Evolutionary conservation across 129 eudicot species (phyloP).

Genomic region (Flaveria ramosissima): DNA sequence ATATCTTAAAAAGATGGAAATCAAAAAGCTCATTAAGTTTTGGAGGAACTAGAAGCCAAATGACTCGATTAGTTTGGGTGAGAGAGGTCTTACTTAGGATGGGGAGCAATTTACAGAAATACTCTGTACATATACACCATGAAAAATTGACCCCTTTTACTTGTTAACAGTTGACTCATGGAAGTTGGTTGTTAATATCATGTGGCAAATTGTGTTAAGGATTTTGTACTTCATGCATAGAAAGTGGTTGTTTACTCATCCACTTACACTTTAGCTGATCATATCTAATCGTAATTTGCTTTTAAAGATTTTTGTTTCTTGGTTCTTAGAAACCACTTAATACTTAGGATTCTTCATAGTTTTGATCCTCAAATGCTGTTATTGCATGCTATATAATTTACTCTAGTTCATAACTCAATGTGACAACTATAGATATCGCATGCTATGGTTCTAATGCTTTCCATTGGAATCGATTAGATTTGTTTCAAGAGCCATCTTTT

Average conservation of each 20-base stretch:
- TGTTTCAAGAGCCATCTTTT: not conserved
- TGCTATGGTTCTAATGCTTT: not conserved
- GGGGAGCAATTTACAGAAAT: slow-evolving; percentile 2
- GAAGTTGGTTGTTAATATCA: slow-evolving; percentile 15
- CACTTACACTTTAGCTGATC: not conserved
- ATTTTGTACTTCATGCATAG: slow-evolving; percentile 3
- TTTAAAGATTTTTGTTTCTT: not conserved
- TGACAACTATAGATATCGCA: not conserved
- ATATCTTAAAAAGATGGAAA: not conserved
- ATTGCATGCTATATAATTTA: not conserved
- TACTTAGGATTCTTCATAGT: slow-evolving; percentile 8
- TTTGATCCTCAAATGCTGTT: slow-evolving; percentile 8
- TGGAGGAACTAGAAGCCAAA: slow-evolving; percentile 7
- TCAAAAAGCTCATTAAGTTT: slow-evolving; percentile 10
- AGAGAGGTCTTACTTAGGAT: not conserved
- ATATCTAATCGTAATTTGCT: not conserved
- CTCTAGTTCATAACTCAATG: not conserved
- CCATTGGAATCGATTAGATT: not conserved
- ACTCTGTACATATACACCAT: slow-evolving; percentile 1
- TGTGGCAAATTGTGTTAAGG: slow-evolving; percentile 2
- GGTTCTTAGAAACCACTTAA: slow-evolving; percentile 5
- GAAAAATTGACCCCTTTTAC: not conserved
- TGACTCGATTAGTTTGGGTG: not conserved
- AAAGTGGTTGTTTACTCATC: slow-evolving; percentile 17
- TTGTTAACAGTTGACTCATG: not conserved